phyloP scores from a whole-genome alignment of 768 basidiomycete species.

The Phaeolepiota aurea region DNA sequence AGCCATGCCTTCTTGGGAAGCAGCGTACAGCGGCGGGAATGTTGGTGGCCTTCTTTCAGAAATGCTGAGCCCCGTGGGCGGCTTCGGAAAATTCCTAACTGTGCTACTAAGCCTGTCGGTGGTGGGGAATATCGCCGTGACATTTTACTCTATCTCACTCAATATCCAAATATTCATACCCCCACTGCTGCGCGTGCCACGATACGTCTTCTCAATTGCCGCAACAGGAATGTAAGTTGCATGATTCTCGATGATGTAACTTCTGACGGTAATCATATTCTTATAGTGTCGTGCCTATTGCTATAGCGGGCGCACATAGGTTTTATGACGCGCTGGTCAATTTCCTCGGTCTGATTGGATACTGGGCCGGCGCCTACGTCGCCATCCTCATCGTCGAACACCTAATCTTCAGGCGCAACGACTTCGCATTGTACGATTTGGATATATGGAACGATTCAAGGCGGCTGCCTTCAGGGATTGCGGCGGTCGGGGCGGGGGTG shows the following conservation, averaged over 20 bases:
- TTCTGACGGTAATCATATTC: not conserved
- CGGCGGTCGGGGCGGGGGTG: conserved; percentile 48
- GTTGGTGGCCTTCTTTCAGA: conserved; percentile 68
- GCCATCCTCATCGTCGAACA: conserved; percentile 66
- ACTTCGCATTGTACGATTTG: conserved; percentile 44
- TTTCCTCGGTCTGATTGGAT: conserved; percentile 70
- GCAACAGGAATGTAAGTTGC: conserved; percentile 58
- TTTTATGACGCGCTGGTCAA: conserved; percentile 67
- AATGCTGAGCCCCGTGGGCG: conserved; percentile 60
- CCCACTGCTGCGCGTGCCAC: conserved; percentile 47
- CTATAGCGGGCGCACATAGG: conserved; percentile 66
- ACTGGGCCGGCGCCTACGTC: conserved; percentile 56
- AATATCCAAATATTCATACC: conserved; percentile 68
- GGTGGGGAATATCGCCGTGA: conserved; percentile 73
- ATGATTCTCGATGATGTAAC: not conserved
- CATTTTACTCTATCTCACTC: conserved; percentile 75
- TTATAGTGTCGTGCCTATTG: conserved; percentile 56
- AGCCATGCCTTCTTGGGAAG: conserved; percentile 51
- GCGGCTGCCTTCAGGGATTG: conserved; percentile 56
- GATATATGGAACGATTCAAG: conserved; percentile 47
- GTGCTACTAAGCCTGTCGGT: conserved; percentile 78
- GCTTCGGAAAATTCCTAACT: conserved; percentile 73
- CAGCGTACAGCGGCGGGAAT: conserved; percentile 46
- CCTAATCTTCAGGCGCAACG: conserved; percentile 49
- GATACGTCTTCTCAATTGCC: conserved; percentile 71